Evolutionary conservation across 2,329 filamentous ascomycete species (phyloP).

Genomic region (Aureobasidium sp.): DNA sequence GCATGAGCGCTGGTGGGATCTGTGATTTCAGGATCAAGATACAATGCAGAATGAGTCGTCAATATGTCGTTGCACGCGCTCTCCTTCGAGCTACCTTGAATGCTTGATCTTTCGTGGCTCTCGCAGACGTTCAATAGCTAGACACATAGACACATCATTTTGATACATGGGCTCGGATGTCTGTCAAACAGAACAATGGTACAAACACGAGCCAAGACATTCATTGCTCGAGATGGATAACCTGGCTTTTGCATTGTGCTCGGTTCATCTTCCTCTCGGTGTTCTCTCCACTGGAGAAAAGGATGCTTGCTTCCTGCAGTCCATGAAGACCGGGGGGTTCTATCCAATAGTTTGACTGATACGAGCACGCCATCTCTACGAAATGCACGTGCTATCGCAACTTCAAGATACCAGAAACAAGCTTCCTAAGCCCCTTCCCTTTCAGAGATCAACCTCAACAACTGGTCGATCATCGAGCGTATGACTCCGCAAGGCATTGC

Average conservation of each 20-base stretch:
- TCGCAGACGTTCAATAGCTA: background rate
- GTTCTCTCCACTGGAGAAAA: background rate
- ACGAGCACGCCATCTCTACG: background rate
- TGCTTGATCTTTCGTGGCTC: background rate
- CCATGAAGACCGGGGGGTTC: no score
- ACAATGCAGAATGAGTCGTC: background rate
- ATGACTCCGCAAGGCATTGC: background rate
- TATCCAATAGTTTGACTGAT: background rate
- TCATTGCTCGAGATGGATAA: background rate
- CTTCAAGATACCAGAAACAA: background rate
- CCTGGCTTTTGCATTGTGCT: no score
- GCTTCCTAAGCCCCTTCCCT: background rate
- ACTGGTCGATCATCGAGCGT: background rate
- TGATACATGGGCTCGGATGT: background rate
- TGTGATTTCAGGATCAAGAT: background rate
- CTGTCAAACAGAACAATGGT: background rate
- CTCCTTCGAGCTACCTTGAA: background rate
- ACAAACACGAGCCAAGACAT: background rate
- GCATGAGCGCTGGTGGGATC: conserved; percentile 57
- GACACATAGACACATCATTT: background rate
- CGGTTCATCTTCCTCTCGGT: background rate
- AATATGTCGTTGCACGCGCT: no score
- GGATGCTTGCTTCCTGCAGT: background rate
- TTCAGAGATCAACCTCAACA: background rate
- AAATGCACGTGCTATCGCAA: background rate